Percentiles rank a stretch among this genome's conserved stretches.
Evolutionary conservation across 495 filamentous ascomycete genomes (phyloP).

Genomic region (Alectoria sarmentosa): DNA sequence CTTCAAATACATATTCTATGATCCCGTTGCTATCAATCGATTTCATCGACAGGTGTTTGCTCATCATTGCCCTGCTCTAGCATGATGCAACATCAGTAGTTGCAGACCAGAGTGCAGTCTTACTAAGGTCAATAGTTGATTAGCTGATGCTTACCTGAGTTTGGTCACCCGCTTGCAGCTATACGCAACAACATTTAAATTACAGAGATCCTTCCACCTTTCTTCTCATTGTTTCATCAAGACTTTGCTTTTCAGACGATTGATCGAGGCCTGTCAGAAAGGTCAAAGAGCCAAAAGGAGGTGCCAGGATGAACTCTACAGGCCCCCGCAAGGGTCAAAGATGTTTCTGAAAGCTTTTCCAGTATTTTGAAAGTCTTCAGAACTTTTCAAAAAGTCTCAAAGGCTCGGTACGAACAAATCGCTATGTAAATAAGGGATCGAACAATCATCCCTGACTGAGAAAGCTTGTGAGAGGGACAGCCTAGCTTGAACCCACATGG

Average conservation of each 20-base stretch:
- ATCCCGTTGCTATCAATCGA: background rate
- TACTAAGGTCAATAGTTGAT: background rate
- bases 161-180: background rate
- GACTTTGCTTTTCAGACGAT: background rate
- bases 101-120: background rate
- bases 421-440: background rate
- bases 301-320: background rate
- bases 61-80: background rate
- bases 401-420: background rate
- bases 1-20: background rate
- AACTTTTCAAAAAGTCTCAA: background rate
- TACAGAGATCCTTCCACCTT: background rate
- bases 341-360: background rate
- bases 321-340: background rate
- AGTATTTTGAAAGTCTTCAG: background rate
- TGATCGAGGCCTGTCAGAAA: background rate
- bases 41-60: background rate
- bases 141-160: background rate
- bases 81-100: background rate
- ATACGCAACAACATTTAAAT: background rate
- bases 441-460: no score
- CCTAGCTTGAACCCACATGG: background rate
- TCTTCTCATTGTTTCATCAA: background rate
- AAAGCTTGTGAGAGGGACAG: background rate
- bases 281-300: background rate